A percentile compares a stretch with the other conserved stretches of the same genome.
These are phyloP conservation scores for Aspergillus brunneoviolaceus DNA, from an alignment of 2,329 filamentous ascomycete genomes.

Conservation along the genomic window DNA sequence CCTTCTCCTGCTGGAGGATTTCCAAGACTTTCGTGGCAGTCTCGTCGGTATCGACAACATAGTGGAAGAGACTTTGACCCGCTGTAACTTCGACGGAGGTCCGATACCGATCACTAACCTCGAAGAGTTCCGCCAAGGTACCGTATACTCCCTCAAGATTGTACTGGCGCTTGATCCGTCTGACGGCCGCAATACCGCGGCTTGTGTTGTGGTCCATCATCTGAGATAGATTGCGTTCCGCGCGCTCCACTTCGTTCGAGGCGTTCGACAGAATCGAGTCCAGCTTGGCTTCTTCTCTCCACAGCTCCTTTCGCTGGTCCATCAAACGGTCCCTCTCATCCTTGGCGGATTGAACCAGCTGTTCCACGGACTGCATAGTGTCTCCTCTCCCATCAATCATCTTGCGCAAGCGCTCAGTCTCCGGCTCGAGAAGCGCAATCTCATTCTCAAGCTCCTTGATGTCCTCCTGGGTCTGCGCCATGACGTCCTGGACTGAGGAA, in stretches of 20 bases:
- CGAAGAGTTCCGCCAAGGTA: conserved; percentile 87
- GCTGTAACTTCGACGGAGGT: conserved; percentile 91
- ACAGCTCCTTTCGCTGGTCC: conserved; percentile 83
- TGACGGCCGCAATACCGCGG: conserved; percentile 81
- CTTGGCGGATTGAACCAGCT: conserved; percentile 73
- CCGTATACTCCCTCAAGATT: conserved; percentile 86
- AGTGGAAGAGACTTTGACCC: conserved; percentile 90
- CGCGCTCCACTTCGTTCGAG: conserved; percentile 71
- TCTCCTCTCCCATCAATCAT: conserved; percentile 77
- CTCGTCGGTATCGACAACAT: conserved; percentile 87
- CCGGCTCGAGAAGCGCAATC: conserved; percentile 69
- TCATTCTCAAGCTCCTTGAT: conserved; percentile 68
- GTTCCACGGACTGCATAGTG: conserved; percentile 68
- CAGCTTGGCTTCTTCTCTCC: conserved; percentile 85
- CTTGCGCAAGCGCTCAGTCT: conserved; percentile 68
- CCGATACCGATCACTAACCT: conserved; percentile 79
- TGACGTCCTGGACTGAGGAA: conserved; percentile 77
- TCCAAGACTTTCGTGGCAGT: conserved; percentile 82
- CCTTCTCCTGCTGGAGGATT: conserved; percentile 72
- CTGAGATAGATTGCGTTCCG: conserved; percentile 74
- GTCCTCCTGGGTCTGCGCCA: conserved; percentile 81
- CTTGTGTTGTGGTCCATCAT: conserved; percentile 89
- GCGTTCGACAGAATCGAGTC: conserved; percentile 74
- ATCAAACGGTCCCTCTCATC: conserved; percentile 75
- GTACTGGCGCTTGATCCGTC: conserved; percentile 74